Conservation (phyloP, 2,329 filamentous ascomycete species). For the Xylariomycetidae sp. region DNA sequence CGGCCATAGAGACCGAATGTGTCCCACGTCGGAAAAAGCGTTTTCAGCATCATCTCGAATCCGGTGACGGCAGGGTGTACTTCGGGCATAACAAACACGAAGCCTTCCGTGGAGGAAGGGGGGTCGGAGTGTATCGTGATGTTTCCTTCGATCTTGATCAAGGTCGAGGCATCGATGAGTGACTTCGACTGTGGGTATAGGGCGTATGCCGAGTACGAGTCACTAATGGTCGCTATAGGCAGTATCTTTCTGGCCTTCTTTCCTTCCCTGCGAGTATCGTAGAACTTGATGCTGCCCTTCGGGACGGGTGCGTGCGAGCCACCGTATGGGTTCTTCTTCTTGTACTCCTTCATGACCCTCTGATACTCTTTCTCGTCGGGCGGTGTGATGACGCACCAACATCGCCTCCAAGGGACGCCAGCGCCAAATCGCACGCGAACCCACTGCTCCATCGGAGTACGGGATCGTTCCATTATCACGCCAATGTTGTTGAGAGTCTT, state of each 20-base stretch:
- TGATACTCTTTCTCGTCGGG: constrained; percentile 89
- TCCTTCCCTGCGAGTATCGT: constrained; percentile 65
- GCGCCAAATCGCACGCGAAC: constrained; percentile 91
- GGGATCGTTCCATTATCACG: constrained; percentile 75
- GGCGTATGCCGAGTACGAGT: constrained; percentile 88
- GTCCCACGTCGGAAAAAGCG: constrained; percentile 90
- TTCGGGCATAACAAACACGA: constrained; percentile 98
- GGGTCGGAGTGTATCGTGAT: constrained; percentile 81
- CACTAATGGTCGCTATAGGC: constrained; percentile 85
- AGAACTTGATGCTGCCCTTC: constrained; percentile 91
- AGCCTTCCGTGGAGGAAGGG: constrained; percentile 77
- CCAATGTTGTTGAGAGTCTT: constrained; percentile 85
- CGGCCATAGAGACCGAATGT: constrained; percentile 88
- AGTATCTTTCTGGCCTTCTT: constrained; percentile 88
- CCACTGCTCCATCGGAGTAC: constrained; percentile 81
- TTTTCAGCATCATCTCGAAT: constrained; percentile 91
- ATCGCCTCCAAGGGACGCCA: constrained; percentile 91
- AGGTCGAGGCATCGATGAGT: constrained; percentile 86
- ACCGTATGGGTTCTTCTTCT: constrained; percentile 78
- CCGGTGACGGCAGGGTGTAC: constrained; percentile 84
- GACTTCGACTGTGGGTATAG: constrained; percentile 94
- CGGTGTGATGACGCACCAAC: constrained; percentile 91
- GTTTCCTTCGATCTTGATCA: constrained; percentile 88
- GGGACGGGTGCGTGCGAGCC: constrained; percentile 59
- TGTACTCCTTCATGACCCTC: constrained; percentile 76